Conservation (phyloP, 306 rosid species). For the Cucumis sativus region Cucumber_9930_V3 NC_026657.2:36984001-36984500, state of each 20-base stretch:
- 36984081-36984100: neutral
- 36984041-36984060: neutral
- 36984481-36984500: neutral
- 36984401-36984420: neutral
- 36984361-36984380: neutral
- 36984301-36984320: neutral
- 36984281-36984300: neutral
- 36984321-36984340: neutral
- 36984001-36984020: neutral
- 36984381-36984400: neutral
- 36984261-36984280: neutral
- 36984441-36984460: neutral
- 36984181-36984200: neutral
- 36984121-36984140: neutral
- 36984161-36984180: neutral
- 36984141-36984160: constrained; percentile 2
- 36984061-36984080: neutral
- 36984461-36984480: neutral
- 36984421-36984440: neutral
- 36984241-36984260: neutral
- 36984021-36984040: neutral
- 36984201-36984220: neutral
- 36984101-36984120: neutral
- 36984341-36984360: neutral
- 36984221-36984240: neutral